Evolutionary conservation across 2,329 filamentous ascomycete genomes (phyloP), one percentile per base, ranked within the genome.

Genomic region (Neocucurbitaria cava): DNA sequence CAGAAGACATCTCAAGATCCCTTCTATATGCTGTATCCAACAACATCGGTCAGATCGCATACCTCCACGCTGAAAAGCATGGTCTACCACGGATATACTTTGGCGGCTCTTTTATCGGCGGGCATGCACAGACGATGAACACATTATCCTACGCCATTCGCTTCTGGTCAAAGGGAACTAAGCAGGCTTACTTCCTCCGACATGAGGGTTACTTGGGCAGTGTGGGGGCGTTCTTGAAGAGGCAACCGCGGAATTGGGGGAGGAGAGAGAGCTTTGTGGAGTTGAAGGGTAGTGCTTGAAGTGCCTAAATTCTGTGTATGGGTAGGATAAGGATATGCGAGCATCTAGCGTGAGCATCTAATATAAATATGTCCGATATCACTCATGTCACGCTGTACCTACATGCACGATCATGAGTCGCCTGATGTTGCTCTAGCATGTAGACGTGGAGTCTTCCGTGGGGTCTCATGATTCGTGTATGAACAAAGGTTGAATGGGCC

Each of bases 31-130:
- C 95, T 21, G 92, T 98, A 26, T 87, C 85, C 74, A 98, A 98
- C 81, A 98, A 98, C 77, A 97, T 98, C 61, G 95, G 95, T 15
- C 95, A 99, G 79, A 96, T 99, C 66, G 92, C 95, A 39, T 97
- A 95, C 75, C 82, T 99, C n/a, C 95, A 98, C 73, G 95, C 92
- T 5, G 93, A 97, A 74, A 95, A 96, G 71, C 94, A 99, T 78
- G 86, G 89, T 41, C 82, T 98, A 23, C 89, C 91, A 59, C 88
- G 94, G 70, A 98, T 99, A 57, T 99, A 99, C 80, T 99, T 99
- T 76, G 95, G 95, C 20, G 95, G 95, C 21, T 95, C 90, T 6
- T 99, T 98, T 74, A 98, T 99, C 72, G 88, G 95, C 38, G 95
- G 95, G 36, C 95, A 99, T 76, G 87, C 90, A 15, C 95, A 98